Evolutionary conservation across 1,139 yeast genomes (phyloP), one percentile per base, ranked within the genome.

Genomic region (Kodamaea fungicola): DNA sequence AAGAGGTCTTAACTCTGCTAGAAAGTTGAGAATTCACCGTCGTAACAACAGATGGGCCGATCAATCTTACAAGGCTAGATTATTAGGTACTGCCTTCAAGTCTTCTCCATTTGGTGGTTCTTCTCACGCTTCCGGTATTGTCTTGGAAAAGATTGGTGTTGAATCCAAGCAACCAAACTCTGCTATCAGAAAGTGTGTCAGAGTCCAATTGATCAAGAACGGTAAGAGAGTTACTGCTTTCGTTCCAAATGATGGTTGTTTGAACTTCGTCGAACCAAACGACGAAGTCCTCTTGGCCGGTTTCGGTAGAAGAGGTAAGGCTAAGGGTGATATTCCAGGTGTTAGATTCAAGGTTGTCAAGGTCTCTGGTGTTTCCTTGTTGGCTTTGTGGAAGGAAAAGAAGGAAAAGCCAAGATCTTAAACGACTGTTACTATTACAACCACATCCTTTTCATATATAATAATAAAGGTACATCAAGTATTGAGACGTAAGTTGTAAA

Each of bases 301-400:
- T 83, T 94, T 94, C 88, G 99, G 99, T 87, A 89, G 98, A 81
- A 92, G 96, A 85, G 99, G 99, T 82, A 92, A 92, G 85, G 98
- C 99, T 73, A 94, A 94, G 96, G 98, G 99, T 84, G 98, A 92
- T 89, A 90, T 92, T 70, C 98, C 98, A 76, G 98, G 98, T 87
- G 98, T 92, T 71, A 90, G 98, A 85, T 92, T 92, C 88, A 92
- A 92, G 88, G 97, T 92, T 72, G 98, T 94, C 73, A 94, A 94
- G 83, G 99, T 94, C 62, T 88, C 98, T 62, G 98, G 98, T 86
- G 98, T 94, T 68, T 92, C 98, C 63, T 84, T 94, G 76, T 83
- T 90, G 72, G 98, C 99, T 70, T 84, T 94, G 76, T 94, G 97
- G 97, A 92, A 90, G 83, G 98, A 94, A 83, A 94, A 94, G 97